A percentile compares a stretch with the other conserved stretches of the same genome.
phyloP scores from a whole-genome alignment of 257 asterid genomes.

The Solanum paucissectum region DNA sequence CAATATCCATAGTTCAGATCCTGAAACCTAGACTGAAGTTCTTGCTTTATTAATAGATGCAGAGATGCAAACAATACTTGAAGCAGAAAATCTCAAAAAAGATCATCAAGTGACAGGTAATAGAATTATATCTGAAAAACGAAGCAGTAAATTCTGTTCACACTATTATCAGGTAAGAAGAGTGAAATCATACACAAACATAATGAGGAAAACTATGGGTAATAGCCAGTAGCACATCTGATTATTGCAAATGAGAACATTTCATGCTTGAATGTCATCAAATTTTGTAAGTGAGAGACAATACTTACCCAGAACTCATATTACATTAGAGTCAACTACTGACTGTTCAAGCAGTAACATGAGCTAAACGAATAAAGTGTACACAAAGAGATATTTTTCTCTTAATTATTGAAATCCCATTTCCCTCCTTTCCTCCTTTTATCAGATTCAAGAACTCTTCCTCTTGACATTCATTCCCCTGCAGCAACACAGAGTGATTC shows the following conservation, averaged over 20 bases:
- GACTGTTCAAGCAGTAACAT: not conserved
- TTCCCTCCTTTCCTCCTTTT: not conserved
- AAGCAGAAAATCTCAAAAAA: not conserved
- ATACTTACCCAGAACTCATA: not conserved
- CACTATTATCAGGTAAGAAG: not conserved
- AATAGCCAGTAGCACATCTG: not conserved
- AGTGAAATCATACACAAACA: not conserved
- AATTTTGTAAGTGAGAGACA: not conserved
- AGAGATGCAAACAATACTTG: not conserved
- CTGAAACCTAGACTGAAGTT: not conserved
- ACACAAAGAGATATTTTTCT: not conserved
- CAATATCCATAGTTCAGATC: not conserved
- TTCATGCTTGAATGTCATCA: not conserved
- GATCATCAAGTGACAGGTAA: not conserved
- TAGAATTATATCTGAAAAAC: not conserved
- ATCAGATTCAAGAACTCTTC: not conserved
- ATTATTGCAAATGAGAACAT: not conserved
- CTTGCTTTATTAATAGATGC: not conserved
- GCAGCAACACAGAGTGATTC: not conserved
- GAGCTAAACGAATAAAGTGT: not conserved
- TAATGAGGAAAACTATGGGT: not conserved
- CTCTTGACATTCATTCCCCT: not conserved
- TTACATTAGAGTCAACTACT: not conserved
- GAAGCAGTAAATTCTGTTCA: not conserved
- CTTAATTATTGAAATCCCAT: not conserved